A percentile compares a stretch with the other conserved stretches of the same genome.
phyloP scores from a whole-genome alignment of 805 yeast genomes.

The Ogataea sp. region DNA sequence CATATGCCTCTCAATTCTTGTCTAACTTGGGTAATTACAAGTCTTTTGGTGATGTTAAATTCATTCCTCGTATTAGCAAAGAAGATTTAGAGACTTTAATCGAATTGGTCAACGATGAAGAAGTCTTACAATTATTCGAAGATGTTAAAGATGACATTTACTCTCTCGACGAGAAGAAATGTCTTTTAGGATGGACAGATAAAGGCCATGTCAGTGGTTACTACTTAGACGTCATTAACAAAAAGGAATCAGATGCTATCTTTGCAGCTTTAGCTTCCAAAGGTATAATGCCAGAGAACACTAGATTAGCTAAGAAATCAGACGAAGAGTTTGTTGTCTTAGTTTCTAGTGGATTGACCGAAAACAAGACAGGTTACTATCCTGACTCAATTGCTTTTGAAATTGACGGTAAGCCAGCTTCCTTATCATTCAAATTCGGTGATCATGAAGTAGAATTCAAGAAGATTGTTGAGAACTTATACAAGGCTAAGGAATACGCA shows the following conservation, averaged over 20 bases:
- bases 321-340: conserved; percentile 45
- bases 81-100: conserved; percentile 43
- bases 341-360: conserved; percentile 57
- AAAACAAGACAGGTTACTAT: conserved; percentile 47
- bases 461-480: conserved; percentile 46
- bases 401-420: conserved; percentile 32
- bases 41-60: conserved; percentile 85
- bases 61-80: conserved; percentile 54
- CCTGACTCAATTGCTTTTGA: conserved; percentile 36
- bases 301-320: conserved; percentile 55
- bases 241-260: conserved; percentile 56
- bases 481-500: conserved; percentile 49
- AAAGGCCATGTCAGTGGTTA: conserved; percentile 71
- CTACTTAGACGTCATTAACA: conserved; percentile 49
- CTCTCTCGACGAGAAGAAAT: conserved; percentile 36
- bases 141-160: conserved; percentile 43
- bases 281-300: conserved; percentile 71
- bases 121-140: conserved; percentile 28
- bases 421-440: conserved; percentile 57
- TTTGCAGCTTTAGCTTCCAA: conserved; percentile 56
- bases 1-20: conserved; percentile 69
- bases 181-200: conserved; percentile 71
- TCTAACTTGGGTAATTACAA: conserved; percentile 73
- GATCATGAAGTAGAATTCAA: conserved; percentile 65
- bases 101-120: conserved; percentile 29